These are phyloP conservation scores for Aspergillus neoniger DNA, from an alignment of 2,329 filamentous ascomycete species.

Conservation along the genomic window DNA sequence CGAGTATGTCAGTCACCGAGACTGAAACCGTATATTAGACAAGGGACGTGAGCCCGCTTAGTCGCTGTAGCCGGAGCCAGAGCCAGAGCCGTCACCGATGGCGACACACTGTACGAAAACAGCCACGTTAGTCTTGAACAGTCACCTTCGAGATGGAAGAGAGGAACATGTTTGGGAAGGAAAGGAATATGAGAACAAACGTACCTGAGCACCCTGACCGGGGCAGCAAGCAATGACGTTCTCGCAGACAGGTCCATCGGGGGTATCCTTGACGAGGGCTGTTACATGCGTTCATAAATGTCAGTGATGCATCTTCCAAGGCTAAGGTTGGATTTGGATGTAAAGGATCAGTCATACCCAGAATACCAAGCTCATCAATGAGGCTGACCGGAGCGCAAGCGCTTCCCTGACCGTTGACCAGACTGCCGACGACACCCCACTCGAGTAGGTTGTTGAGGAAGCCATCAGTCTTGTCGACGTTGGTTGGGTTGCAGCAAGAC, in stretches of 20 bases:
- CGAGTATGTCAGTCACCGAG: too few relatives aligned
- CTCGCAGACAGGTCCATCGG: constrained; percentile 7
- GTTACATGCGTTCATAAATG: too few relatives aligned
- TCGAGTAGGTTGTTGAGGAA: background rate
- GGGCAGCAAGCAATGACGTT: constrained; percentile 11
- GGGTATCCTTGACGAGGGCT: constrained; percentile 9
- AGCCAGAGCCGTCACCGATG: background rate
- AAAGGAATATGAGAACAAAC: too few relatives aligned
- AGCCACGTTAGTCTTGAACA: background rate
- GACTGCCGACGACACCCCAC: background rate
- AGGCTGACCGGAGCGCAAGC: constrained; percentile 1
- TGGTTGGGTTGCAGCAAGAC: constrained; percentile 8
- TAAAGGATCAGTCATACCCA: background rate
- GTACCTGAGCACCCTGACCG: background rate
- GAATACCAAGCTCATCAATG: constrained; percentile 11
- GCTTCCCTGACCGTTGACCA: background rate
- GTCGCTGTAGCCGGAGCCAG: too few relatives aligned
- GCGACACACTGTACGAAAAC: background rate
- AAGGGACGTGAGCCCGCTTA: too few relatives aligned
- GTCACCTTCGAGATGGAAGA: too few relatives aligned
- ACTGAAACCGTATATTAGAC: too few relatives aligned
- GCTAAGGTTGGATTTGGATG: background rate
- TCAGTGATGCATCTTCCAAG: background rate
- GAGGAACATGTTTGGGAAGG: too few relatives aligned
- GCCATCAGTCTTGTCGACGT: background rate